Conservation (phyloP, 2,329 filamentous ascomycete genomes). For the Talaromyces sp. region DNA sequence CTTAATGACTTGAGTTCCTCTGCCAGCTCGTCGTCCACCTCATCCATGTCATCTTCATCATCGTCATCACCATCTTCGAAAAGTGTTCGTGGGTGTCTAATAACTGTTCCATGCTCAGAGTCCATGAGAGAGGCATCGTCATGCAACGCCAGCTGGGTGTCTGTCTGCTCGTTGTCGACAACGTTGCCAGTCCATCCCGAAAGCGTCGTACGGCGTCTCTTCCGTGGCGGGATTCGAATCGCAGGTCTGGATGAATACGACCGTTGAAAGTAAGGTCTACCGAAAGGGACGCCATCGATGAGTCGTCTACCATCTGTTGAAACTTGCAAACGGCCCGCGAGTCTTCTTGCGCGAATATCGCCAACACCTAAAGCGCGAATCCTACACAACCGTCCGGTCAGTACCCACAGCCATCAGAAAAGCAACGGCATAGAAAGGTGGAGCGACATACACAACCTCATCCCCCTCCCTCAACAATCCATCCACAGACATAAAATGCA, state of each 20-base stretch:
- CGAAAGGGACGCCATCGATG: conserved; percentile 81
- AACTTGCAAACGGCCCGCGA: conserved; percentile 79
- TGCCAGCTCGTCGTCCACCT: conserved; percentile 33
- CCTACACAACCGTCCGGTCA: conserved; percentile 41
- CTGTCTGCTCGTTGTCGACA: conserved; percentile 16
- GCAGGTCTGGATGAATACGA: conserved; percentile 59
- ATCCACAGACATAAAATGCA: conserved; percentile 74
- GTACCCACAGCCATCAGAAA: not conserved
- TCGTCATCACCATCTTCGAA: conserved; percentile 27
- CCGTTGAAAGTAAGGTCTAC: conserved; percentile 63
- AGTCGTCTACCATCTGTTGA: conserved; percentile 72
- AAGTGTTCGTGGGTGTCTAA: conserved; percentile 32
- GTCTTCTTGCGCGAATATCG: conserved; percentile 67
- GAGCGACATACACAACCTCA: conserved; percentile 64
- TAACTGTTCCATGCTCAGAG: conserved; percentile 35
- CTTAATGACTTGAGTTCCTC: conserved; percentile 46
- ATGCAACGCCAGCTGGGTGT: conserved; percentile 19
- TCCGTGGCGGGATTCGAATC: conserved; percentile 69
- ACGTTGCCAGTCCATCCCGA: conserved; percentile 29
- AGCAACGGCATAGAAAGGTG: not conserved
- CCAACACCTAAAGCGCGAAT: conserved; percentile 73
- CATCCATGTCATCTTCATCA: conserved; percentile 29
- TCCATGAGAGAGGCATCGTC: conserved; percentile 28
- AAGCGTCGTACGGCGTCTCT: conserved; percentile 52
- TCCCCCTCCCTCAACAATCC: conserved; percentile 76